Base-by-base conservation (phyloP, 2,329 filamentous ascomycete genomes). In the Pseudohalonectria lignicola region DNA sequence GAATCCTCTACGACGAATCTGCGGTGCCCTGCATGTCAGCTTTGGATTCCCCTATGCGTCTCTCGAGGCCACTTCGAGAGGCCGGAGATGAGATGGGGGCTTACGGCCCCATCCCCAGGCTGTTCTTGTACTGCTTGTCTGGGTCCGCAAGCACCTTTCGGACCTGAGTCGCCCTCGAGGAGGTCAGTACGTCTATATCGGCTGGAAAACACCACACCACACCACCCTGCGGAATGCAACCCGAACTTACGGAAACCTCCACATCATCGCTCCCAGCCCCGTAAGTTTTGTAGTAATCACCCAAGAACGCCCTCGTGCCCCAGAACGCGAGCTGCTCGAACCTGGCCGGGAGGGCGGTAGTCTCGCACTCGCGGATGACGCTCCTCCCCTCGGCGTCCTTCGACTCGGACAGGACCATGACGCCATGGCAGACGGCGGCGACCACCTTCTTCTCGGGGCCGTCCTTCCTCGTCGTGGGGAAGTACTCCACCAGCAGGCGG, bases 261-360 rank as follows among this genome's bases (percentile, higher is more conserved):
- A 70, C 65, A 41, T 65, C 59, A 25, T 67, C 64, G 41, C 63
- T 69, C 1, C 66, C 61, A 3, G 62, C 61, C 1, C 70, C 70
- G 39, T 69, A 73, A 3, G 69, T 72, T 59, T 74, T 74, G 49
- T 72, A 73, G 44, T 73, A 73, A 39, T 73, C 69, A 3, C 69
- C 69, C 11, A 73, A 48, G 31, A 70, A 64, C 2, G 54, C 50
- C 28, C 65, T 54, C 3, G 69, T 73, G 4, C 59, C 57, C 60
- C 66, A 69, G 41, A 63, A 74, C 1, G 64, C 64, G 15, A 56
- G 37, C 43, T 67, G 62, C 49, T 74, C 69, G 47, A 71, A 70
- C 18, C 57, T 50, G 1, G 57, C 59, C 1, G 68, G 69, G 32
- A 74, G 51, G 0, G 68, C 61, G 1, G 69, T 71, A 5, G 69